Evolutionary conservation across 148 eudicot species (phyloP).

Genomic region (Heliosperma pusillum): DNA sequence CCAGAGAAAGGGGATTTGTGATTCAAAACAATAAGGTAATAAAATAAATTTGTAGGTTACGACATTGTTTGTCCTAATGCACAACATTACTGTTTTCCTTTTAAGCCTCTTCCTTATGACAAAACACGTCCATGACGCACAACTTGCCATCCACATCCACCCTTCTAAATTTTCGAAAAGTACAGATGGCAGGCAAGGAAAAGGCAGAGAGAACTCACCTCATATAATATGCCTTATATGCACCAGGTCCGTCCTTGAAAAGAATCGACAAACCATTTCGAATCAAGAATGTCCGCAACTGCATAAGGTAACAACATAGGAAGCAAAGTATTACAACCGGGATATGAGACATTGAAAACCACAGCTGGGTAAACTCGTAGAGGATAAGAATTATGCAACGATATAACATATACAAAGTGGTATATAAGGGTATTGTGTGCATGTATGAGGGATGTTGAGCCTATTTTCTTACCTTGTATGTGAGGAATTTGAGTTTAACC

Average conservation of each 20-base stretch:
- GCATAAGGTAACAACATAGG: constrained; percentile 23
- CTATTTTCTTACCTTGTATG: constrained; percentile 61
- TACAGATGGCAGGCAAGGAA: background rate
- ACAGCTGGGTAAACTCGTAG: background rate
- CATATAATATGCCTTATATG: constrained; percentile 74
- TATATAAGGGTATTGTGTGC: background rate
- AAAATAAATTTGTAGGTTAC: background rate
- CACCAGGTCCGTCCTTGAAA: constrained; percentile 84
- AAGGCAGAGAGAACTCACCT: constrained; percentile 38
- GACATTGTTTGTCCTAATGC: background rate
- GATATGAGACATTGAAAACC: background rate
- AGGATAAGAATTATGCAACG: background rate
- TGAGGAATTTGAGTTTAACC: constrained; percentile 89
- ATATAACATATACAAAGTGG: background rate
- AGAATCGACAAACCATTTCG: constrained; percentile 79
- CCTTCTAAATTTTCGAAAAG: background rate
- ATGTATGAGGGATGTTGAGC: background rate
- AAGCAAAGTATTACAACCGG: background rate
- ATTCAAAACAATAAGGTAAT: background rate
- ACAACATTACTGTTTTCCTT: background rate
- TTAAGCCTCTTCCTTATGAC: background rate
- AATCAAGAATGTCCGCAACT: constrained; percentile 88
- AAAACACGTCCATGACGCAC: background rate
- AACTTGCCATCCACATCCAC: background rate
- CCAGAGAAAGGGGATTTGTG: background rate